A percentile compares a stretch with the other conserved stretches of the same genome.
phyloP scores from a whole-genome alignment of 108 stramenopile species.

The Mayamaea pseudoterrestris region DNA sequence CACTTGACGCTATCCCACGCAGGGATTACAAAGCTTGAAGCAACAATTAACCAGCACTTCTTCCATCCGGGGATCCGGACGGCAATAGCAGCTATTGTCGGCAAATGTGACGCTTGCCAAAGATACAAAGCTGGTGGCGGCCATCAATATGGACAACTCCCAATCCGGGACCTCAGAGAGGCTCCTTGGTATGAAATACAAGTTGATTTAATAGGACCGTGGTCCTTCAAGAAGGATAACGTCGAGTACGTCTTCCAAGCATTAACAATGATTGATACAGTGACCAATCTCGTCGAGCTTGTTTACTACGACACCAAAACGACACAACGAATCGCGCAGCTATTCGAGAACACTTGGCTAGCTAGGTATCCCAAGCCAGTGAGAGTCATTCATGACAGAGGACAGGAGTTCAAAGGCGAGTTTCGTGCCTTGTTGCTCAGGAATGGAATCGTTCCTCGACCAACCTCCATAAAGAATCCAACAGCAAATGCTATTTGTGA shows the following conservation, averaged over 20 bases:
- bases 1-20: too few species aligned
- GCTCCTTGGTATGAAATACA: slow-evolving; percentile 17
- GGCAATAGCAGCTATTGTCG: background rate
- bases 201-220: slow-evolving; percentile 32
- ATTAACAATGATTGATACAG: slow-evolving; percentile 16
- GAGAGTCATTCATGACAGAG: slow-evolving; percentile 21
- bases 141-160: background rate
- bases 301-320: slow-evolving; percentile 12
- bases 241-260: slow-evolving; percentile 13
- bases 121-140: slow-evolving; percentile 3
- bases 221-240: slow-evolving; percentile 9
- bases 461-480: slow-evolving; percentile 28
- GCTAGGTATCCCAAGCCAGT: slow-evolving; percentile 25
- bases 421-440: slow-evolving; percentile 17
- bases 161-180: background rate
- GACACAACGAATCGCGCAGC: slow-evolving; percentile 9
- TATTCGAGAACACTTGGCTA: slow-evolving; percentile 26
- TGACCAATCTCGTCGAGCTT: slow-evolving; percentile 10
- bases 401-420: slow-evolving; percentile 24
- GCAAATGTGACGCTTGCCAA: slow-evolving; percentile 11
- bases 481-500: slow-evolving; percentile 28
- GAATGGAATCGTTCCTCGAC: slow-evolving; percentile 16
- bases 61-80: background rate
- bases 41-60: slow-evolving; percentile 6
- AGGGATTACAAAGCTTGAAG: too few species aligned